A percentile compares a stretch with the other conserved stretches of the same genome.
Evolutionary conservation across 257 asterid genomes (phyloP).

Genomic region (Linderniella brevidens): DNA sequence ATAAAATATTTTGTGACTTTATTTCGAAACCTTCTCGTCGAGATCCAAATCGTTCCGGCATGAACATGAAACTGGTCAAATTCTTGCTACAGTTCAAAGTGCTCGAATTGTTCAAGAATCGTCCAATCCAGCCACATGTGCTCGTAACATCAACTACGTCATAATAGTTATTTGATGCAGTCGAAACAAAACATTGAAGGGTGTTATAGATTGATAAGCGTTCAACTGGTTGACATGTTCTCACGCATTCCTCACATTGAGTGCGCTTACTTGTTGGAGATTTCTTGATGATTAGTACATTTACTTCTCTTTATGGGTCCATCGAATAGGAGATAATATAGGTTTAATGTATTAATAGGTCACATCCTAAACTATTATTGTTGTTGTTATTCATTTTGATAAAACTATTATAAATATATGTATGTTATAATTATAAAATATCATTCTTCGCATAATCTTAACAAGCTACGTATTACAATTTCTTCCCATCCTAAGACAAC

Average conservation of each 20-base stretch:
- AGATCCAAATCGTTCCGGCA: slow-evolving; percentile 98
- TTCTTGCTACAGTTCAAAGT: slow-evolving; percentile 66
- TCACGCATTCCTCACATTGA: slow-evolving; percentile 98
- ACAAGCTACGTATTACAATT: too few relatives aligned
- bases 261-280: slow-evolving; percentile 83
- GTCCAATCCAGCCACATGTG: slow-evolving; percentile 94
- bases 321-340: too few relatives aligned
- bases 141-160: slow-evolving; percentile 77
- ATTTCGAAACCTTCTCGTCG: slow-evolving; percentile 11
- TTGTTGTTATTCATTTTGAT: too few relatives aligned
- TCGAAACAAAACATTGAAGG: slow-evolving; percentile 47
- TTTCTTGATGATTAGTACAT: too few relatives aligned
- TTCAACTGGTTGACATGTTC: slow-evolving; percentile 94
- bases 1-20: not conserved
- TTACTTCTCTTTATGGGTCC: too few relatives aligned
- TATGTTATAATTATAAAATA: too few relatives aligned
- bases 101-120: slow-evolving; percentile 61
- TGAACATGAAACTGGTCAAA: slow-evolving; percentile 73
- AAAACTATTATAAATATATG: too few relatives aligned
- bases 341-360: too few relatives aligned
- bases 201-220: slow-evolving; percentile 52
- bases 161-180: slow-evolving; percentile 32
- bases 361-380: too few relatives aligned
- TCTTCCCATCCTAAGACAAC: too few relatives aligned
- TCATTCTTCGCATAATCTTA: too few relatives aligned